phyloP scores from a whole-genome alignment of 352 stramenopile species.

The Pythium aristosporum region DNA sequence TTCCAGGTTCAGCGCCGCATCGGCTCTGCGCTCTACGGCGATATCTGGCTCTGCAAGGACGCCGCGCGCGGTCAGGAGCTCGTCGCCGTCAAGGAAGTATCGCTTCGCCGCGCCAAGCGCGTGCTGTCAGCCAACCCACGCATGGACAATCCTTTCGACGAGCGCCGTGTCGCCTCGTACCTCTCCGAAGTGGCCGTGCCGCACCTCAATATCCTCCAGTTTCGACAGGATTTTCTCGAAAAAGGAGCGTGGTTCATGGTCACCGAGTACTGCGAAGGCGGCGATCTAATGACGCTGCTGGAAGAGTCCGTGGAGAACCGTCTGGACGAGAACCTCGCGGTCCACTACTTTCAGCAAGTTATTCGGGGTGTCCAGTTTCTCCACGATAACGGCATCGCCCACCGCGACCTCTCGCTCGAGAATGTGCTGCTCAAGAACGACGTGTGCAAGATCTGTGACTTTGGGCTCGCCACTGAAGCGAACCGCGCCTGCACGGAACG shows the following conservation, averaged over 20 bases:
- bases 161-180: conserved; percentile 27
- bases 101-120: conserved; percentile 34
- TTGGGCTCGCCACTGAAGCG: conserved; percentile 41
- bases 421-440: conserved; percentile 37
- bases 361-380: conserved; percentile 42
- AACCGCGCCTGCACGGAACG: conserved; percentile 27
- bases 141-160: conserved; percentile 46
- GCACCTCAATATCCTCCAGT: conserved; percentile 47
- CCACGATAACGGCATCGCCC: conserved; percentile 39
- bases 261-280: conserved; percentile 47
- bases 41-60: conserved; percentile 48
- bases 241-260: conserved; percentile 49
- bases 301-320: conserved; percentile 9
- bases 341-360: conserved; percentile 38
- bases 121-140: conserved; percentile 33
- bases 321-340: conserved; percentile 27
- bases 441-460: conserved; percentile 58
- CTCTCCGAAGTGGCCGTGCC: conserved; percentile 36
- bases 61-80: conserved; percentile 32
- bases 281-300: conserved; percentile 42
- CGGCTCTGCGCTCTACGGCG: conserved; percentile 46
- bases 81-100: conserved; percentile 55
- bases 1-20: conserved; percentile 10
- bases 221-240: conserved; percentile 47
- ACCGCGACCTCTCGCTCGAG: conserved; percentile 57